Evolutionary conservation across 768 basidiomycete species (phyloP).

Genomic region (Amanita thiersii): DNA sequence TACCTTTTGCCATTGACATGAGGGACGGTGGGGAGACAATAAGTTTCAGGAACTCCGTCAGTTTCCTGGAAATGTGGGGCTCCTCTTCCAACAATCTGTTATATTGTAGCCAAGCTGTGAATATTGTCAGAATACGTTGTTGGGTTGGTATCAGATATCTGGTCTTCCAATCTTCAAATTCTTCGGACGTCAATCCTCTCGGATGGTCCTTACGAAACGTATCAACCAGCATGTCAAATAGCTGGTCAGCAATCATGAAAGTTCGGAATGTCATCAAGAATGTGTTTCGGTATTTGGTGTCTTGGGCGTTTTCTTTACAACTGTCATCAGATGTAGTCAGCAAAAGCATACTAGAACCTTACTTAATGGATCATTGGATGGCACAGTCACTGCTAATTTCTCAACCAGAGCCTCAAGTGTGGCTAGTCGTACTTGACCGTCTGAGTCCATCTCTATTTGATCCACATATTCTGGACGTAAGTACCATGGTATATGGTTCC

Average conservation of each 20-base stretch:
- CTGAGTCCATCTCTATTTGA: slow-evolving; percentile 55
- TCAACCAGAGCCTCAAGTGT: slow-evolving; percentile 69
- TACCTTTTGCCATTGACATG: slow-evolving; percentile 35
- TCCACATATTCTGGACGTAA: slow-evolving; percentile 51
- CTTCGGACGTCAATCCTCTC: slow-evolving; percentile 37
- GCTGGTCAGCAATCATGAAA: slow-evolving; percentile 58
- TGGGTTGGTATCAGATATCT: slow-evolving; percentile 57
- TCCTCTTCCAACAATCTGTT: slow-evolving; percentile 58
- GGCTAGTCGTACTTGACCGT: slow-evolving; percentile 61
- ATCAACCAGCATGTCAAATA: slow-evolving; percentile 63
- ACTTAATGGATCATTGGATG: slow-evolving; percentile 42
- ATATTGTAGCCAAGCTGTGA: slow-evolving; percentile 55
- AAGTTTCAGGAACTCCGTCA: slow-evolving; percentile 47
- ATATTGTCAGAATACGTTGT: slow-evolving; percentile 46
- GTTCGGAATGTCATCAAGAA: slow-evolving; percentile 83
- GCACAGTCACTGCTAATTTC: slow-evolving; percentile 43
- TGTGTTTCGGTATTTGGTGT: slow-evolving; percentile 37
- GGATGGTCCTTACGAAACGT: slow-evolving; percentile 51
- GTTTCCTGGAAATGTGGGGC: slow-evolving; percentile 45
- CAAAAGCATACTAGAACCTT: slow-evolving; percentile 22
- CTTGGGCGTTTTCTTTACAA: slow-evolving; percentile 16
- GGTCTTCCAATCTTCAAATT: slow-evolving; percentile 60
- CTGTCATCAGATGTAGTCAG: background rate
- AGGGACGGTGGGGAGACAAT: slow-evolving; percentile 32
- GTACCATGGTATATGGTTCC: slow-evolving; percentile 44